Evolutionary conservation across 352 stramenopile species (phyloP).

Genomic region (Phytophthora colocasiae): DNA sequence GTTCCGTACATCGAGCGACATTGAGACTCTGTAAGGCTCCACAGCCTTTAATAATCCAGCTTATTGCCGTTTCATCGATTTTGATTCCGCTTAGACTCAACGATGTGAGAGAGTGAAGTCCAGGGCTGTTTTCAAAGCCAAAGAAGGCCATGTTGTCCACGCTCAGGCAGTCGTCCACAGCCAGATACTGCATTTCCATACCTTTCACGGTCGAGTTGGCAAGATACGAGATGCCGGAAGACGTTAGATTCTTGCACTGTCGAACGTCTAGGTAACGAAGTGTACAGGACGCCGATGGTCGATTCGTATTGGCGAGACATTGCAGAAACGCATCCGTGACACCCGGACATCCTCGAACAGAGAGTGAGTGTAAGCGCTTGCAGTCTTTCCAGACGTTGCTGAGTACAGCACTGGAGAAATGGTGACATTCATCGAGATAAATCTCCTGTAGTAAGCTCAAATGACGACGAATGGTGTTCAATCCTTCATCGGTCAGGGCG

Average conservation of each 20-base stretch:
- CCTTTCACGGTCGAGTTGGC: conserved; percentile 43
- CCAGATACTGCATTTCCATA: conserved; percentile 33
- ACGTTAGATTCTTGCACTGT: conserved; percentile 71
- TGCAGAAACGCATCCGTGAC: conserved; percentile 68
- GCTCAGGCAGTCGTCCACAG: conserved; percentile 60
- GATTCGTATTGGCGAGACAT: conserved; percentile 59
- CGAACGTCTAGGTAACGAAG: conserved; percentile 57
- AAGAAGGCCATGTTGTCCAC: conserved; percentile 83
- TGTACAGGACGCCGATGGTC: conserved; percentile 24
- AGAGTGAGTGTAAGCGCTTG: conserved; percentile 53
- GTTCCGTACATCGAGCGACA: conserved; percentile 50
- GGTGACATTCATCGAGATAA: conserved; percentile 63
- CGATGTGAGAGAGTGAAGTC: conserved; percentile 34
- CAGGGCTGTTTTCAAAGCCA: conserved; percentile 59
- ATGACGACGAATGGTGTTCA: conserved; percentile 52
- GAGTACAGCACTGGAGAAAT: conserved; percentile 61
- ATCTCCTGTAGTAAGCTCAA: conserved; percentile 58
- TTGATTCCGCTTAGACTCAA: conserved; percentile 54
- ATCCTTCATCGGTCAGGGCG: conserved; percentile 59
- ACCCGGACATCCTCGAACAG: conserved; percentile 45
- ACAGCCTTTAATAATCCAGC: conserved; percentile 76
- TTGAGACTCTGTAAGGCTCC: conserved; percentile 49
- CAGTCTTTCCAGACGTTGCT: conserved; percentile 69
- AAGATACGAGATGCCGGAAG: conserved; percentile 64
- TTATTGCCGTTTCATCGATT: conserved; percentile 73